Conservation (phyloP, 768 basidiomycete species). For the Termitomyces titanicus region DNA sequence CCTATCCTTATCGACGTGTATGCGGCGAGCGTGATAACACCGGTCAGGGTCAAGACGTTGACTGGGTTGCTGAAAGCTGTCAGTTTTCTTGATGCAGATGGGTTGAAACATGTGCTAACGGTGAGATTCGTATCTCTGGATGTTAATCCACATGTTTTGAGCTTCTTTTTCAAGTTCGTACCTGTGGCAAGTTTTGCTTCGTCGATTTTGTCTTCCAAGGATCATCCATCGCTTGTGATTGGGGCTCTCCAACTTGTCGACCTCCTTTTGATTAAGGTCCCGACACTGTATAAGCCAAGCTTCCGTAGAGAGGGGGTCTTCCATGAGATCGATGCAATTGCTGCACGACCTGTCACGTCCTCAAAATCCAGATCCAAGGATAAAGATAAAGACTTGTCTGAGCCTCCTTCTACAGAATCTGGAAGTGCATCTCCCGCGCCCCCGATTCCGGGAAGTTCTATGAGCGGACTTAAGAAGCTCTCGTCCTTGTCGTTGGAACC, state of each 20-base stretch:
- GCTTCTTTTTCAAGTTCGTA: constrained; percentile 66
- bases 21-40: constrained; percentile 90
- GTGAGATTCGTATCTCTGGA: constrained; percentile 40
- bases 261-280: constrained; percentile 79
- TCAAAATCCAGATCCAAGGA: constrained; percentile 38
- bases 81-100: constrained; percentile 78
- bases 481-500: constrained; percentile 71
- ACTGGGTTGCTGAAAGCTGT: constrained; percentile 88
- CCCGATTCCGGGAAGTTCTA: constrained; percentile 31
- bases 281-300: constrained; percentile 79
- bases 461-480: constrained; percentile 67
- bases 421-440: constrained; percentile 32
- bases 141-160: constrained; percentile 4
- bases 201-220: constrained; percentile 88
- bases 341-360: constrained; percentile 57
- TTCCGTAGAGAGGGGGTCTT: constrained; percentile 96
- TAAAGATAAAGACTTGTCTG: constrained; percentile 42
- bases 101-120: constrained; percentile 70
- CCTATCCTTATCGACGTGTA: constrained; percentile 98
- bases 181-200: constrained; percentile 95
- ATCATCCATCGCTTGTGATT: constrained; percentile 83
- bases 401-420: constrained; percentile 38
- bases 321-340: constrained; percentile 84
- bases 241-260: constrained; percentile 93
- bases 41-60: constrained; percentile 85